Conservation (phyloP, 208 protist genomes). For the Angomonas deanei region DNA sequence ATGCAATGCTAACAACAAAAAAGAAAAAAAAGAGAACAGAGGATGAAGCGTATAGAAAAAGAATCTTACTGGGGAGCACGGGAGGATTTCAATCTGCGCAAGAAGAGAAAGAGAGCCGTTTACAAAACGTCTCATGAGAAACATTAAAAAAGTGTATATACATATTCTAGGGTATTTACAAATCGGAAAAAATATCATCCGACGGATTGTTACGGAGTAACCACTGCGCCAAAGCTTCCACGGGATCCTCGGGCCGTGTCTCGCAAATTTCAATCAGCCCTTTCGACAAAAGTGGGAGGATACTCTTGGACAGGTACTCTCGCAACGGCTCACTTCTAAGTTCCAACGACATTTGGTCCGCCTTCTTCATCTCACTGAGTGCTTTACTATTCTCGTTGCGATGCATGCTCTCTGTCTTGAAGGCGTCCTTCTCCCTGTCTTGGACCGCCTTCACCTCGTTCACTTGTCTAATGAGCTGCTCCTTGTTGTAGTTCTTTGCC, state of each 20-base stretch:
- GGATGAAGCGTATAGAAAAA: background rate
- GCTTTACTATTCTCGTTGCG: conserved; percentile 9
- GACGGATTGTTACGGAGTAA: conserved; percentile 88
- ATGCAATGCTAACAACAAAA: background rate
- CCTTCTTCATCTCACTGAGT: conserved; percentile 31
- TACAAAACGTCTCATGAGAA: too few species aligned
- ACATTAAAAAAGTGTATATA: too few species aligned
- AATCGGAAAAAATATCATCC: conserved; percentile 74
- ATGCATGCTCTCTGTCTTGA: conserved; percentile 7
- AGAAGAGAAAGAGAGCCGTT: too few species aligned
- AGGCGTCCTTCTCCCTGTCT: conserved; percentile 14
- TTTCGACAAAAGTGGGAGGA: conserved; percentile 91
- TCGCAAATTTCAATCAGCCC: conserved; percentile 92
- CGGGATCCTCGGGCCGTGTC: conserved; percentile 87
- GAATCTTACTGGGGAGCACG: too few species aligned
- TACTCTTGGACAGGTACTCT: conserved; percentile 85
- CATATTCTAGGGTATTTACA: conserved; percentile 39
- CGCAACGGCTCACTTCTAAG: conserved; percentile 75
- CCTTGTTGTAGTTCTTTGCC: conserved; percentile 36
- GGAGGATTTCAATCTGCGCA: too few species aligned
- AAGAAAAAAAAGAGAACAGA: background rate
- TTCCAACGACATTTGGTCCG: conserved; percentile 83
- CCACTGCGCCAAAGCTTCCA: conserved; percentile 93
- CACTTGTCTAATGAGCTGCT: conserved; percentile 28
- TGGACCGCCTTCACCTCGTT: conserved; percentile 28